Evolutionary conservation across 805 yeast genomes (phyloP).

Genomic region (Yarrowia porcina): DNA sequence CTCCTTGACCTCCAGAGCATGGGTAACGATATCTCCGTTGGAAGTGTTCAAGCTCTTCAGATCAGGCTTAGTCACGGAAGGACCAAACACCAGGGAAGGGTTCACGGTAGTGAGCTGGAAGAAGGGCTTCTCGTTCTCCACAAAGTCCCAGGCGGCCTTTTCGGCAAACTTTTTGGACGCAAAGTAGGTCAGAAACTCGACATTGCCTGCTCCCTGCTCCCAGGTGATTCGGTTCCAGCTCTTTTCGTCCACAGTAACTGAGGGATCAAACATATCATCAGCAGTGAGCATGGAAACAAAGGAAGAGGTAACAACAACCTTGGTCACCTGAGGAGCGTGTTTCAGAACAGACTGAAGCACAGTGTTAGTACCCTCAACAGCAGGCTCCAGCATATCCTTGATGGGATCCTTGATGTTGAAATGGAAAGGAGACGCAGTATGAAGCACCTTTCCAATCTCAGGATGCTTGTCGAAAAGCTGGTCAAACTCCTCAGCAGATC

Average conservation of each 20-base stretch:
- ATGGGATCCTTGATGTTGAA: conserved; percentile 40
- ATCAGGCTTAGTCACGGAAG: conserved; percentile 36
- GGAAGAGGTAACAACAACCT: conserved; percentile 51
- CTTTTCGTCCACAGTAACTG: conserved; percentile 36
- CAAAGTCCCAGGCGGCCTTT: conserved; percentile 54
- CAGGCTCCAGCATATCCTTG: conserved; percentile 46
- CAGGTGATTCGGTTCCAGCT: conserved; percentile 41
- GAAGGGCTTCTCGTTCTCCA: conserved; percentile 33
- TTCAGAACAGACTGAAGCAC: conserved; percentile 42
- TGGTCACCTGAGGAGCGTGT: conserved; percentile 37
- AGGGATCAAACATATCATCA: conserved; percentile 30
- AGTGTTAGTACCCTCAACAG: conserved; percentile 48
- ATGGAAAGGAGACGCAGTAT: conserved; percentile 44
- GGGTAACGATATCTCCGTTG: conserved; percentile 24
- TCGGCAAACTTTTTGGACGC: conserved; percentile 57
- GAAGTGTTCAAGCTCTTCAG: conserved; percentile 39
- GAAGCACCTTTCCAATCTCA: conserved; percentile 39
- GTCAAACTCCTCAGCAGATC: conserved; percentile 43
- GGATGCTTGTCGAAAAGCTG: conserved; percentile 47
- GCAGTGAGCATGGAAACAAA: conserved; percentile 46
- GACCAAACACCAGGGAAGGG: conserved; percentile 40
- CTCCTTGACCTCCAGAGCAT: not conserved
- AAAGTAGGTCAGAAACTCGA: conserved; percentile 31
- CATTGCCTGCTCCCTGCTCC: conserved; percentile 32
- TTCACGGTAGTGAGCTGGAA: conserved; percentile 34